phyloP scores from a whole-genome alignment of 2,329 filamentous ascomycete genomes.

The Arthrobotrys entomopaga region DNA sequence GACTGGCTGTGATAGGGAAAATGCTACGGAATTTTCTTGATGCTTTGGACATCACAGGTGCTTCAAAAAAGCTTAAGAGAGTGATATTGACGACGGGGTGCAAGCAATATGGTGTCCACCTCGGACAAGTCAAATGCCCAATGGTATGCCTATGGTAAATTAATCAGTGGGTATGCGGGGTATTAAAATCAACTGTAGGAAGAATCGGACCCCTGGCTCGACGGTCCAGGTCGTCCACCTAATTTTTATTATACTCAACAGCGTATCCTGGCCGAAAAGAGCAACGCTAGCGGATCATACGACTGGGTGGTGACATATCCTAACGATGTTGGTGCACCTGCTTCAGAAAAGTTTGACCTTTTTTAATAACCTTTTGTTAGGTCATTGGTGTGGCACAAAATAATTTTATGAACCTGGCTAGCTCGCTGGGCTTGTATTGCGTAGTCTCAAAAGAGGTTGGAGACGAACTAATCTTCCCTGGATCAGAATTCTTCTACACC shows the following conservation, averaged over 20 bases:
- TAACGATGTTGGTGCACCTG: constrained; percentile 61
- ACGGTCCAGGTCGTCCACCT: constrained; percentile 61
- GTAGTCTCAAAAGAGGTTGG: constrained; percentile 61
- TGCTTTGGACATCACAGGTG: constrained; percentile 64
- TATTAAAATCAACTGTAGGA: constrained; percentile 11
- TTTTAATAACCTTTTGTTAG: not conserved
- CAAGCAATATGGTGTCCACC: constrained; percentile 69
- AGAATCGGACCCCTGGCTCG: constrained; percentile 65
- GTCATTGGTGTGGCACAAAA: constrained; percentile 61
- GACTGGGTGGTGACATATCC: constrained; percentile 62
- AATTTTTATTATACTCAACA: constrained; percentile 69
- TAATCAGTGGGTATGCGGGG: not conserved
- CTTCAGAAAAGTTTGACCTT: not conserved
- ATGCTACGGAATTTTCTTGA: constrained; percentile 66
- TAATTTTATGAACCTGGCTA: constrained; percentile 64
- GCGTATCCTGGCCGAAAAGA: constrained; percentile 61
- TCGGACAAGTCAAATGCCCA: constrained; percentile 65
- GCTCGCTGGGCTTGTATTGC: constrained; percentile 63
- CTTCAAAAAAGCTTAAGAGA: constrained; percentile 64
- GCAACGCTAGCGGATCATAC: constrained; percentile 47
- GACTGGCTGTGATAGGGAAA: constrained; percentile 58
- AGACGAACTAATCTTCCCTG: constrained; percentile 61
- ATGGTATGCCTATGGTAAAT: constrained; percentile 59
- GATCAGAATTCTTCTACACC: constrained; percentile 61
- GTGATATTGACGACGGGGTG: constrained; percentile 66